Percentiles rank a stretch among this genome's conserved stretches.
These are phyloP conservation scores for Talaromyces proteolyticus DNA, from an alignment of 495 filamentous ascomycete genomes.

Conservation along the genomic window DNA sequence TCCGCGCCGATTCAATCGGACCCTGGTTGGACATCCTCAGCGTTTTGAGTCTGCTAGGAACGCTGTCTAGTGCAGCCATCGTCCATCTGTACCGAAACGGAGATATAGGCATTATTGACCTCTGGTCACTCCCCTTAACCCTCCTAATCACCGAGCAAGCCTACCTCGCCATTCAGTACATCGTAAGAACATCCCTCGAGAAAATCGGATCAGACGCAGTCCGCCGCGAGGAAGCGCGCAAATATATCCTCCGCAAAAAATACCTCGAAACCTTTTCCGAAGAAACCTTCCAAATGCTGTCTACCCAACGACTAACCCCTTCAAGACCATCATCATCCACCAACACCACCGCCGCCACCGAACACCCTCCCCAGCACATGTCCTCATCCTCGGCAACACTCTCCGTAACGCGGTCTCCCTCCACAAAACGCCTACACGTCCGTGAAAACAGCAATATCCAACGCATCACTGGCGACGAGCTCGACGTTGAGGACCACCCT, in stretches of 20 bases:
- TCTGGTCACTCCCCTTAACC: slow-evolving; percentile 69
- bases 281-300: not conserved
- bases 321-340: not conserved
- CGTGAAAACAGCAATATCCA: not conserved
- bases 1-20: slow-evolving; percentile 86
- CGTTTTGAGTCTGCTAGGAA: slow-evolving; percentile 88
- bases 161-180: slow-evolving; percentile 65
- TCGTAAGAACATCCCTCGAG: slow-evolving; percentile 56
- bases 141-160: slow-evolving; percentile 79
- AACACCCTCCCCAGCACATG: not conserved
- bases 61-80: slow-evolving; percentile 74
- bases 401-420: not conserved
- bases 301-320: not conserved
- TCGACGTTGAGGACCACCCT: not conserved
- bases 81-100: slow-evolving; percentile 77
- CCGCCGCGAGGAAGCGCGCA: slow-evolving; percentile 65
- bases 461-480: not conserved
- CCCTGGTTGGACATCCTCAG: slow-evolving; percentile 81
- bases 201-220: slow-evolving; percentile 75
- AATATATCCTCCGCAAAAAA: slow-evolving; percentile 64
- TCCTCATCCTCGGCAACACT: not conserved
- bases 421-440: not conserved
- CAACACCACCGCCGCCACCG: not conserved
- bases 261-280: slow-evolving; percentile 41
- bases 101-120: slow-evolving; percentile 53